phyloP scores from a whole-genome alignment of 2,329 filamentous ascomycete species.

The Xylariales sp. region DNA sequence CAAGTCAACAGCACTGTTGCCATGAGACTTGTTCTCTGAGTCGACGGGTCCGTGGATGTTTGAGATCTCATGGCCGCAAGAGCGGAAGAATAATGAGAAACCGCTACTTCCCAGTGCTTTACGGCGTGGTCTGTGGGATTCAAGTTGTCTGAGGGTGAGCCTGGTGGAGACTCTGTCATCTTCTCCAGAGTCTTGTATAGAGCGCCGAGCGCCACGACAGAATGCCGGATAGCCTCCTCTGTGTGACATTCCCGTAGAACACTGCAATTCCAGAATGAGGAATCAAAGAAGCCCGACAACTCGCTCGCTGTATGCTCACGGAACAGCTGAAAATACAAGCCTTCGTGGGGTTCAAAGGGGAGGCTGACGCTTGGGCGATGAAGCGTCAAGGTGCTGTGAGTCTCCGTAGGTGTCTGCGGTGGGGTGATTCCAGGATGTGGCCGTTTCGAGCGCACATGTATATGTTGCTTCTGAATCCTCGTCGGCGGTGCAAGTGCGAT shows the following conservation, averaged over 20 bases:
- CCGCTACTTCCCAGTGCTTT: slow-evolving; percentile 55
- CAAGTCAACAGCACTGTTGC: slow-evolving; percentile 61
- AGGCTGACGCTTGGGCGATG: slow-evolving; percentile 40
- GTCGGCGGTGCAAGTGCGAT: background rate
- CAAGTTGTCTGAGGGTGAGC: slow-evolving; percentile 34
- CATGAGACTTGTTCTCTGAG: slow-evolving; percentile 55
- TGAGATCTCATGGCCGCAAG: slow-evolving; percentile 45
- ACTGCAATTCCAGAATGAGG: slow-evolving; percentile 58
- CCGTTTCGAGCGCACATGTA: slow-evolving; percentile 11
- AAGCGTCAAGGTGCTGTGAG: slow-evolving; percentile 24
- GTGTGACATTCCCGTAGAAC: slow-evolving; percentile 61
- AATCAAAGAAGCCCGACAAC: slow-evolving; percentile 63
- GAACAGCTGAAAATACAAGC: slow-evolving; percentile 59
- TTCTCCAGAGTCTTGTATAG: slow-evolving; percentile 64
- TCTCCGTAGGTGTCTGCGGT: slow-evolving; percentile 27
- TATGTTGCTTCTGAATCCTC: background rate
- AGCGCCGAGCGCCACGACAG: slow-evolving; percentile 61
- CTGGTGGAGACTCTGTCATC: slow-evolving; percentile 45
- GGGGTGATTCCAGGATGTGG: slow-evolving; percentile 22
- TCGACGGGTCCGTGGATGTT: slow-evolving; percentile 36
- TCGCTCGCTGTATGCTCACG: slow-evolving; percentile 56
- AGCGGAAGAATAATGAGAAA: slow-evolving; percentile 55
- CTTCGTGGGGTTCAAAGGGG: slow-evolving; percentile 47
- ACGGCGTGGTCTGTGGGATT: slow-evolving; percentile 34
- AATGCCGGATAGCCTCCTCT: slow-evolving; percentile 57